phyloP scores from a whole-genome alignment of 2,329 filamentous ascomycete genomes.

The Penicillium carneum region DNA sequence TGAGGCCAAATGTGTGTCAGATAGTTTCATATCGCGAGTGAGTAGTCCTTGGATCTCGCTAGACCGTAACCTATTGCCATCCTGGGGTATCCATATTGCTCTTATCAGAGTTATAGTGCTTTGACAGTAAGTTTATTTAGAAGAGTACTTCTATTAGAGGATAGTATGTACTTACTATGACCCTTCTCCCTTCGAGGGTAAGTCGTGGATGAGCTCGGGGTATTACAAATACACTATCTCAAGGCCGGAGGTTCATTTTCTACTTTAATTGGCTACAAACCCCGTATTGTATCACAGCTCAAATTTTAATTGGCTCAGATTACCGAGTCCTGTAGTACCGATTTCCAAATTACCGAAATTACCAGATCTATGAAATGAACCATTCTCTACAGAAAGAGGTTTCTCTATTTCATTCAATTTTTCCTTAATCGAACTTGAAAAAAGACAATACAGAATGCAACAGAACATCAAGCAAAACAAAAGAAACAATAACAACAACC shows the following conservation, averaged over 20 bases:
- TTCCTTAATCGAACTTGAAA: neutral
- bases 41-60: neutral
- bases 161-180: no score
- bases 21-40: neutral
- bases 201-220: neutral
- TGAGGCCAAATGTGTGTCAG: neutral
- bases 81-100: no score
- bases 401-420: neutral
- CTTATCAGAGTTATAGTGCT: no score
- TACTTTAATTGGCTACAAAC: fast-evolving
- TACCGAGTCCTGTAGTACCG: neutral
- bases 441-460: neutral
- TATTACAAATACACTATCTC: conserved; percentile 22
- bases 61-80: neutral
- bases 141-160: no score
- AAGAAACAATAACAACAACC: neutral
- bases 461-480: neutral
- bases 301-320: fast-evolving
- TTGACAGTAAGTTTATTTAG: no score
- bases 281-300: fast-evolving
- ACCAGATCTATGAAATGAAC: conserved; percentile 11
- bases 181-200: neutral
- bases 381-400: neutral
- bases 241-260: neutral
- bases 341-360: neutral